A percentile compares a stretch with the other conserved stretches of the same genome.
Evolutionary conservation across 2,329 filamentous ascomycete genomes (phyloP).

Genomic region (Bisporella sp.): DNA sequence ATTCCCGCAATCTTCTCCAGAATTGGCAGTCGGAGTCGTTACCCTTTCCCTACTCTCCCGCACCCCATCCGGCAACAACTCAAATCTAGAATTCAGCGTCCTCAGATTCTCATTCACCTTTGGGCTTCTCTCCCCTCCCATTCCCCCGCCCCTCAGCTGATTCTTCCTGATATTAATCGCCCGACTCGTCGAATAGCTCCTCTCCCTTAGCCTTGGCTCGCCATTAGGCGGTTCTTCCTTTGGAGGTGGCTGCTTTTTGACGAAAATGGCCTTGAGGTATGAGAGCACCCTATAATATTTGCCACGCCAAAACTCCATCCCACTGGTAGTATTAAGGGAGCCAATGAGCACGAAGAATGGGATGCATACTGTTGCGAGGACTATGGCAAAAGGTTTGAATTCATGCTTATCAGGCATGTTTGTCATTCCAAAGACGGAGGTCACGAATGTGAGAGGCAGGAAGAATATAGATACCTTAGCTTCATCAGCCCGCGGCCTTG

Average conservation of each 20-base stretch:
- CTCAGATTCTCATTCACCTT: too few relatives aligned
- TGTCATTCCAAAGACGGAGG: conserved; percentile 50
- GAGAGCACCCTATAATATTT: conserved; percentile 6
- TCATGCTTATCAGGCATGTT: conserved; percentile 34
- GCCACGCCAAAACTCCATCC: conserved; percentile 22
- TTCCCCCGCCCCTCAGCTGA: not conserved
- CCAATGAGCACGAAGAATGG: conserved; percentile 42
- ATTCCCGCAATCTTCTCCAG: too few relatives aligned
- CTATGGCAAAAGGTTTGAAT: conserved; percentile 38
- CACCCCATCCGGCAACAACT: too few relatives aligned
- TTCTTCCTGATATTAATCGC: not conserved
- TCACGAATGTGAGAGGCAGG: conserved; percentile 54
- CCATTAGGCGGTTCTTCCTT: too few relatives aligned
- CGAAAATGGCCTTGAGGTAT: too few relatives aligned
- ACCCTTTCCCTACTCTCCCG: too few relatives aligned
- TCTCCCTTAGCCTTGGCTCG: not conserved
- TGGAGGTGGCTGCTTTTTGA: too few relatives aligned
- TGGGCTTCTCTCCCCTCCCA: too few relatives aligned
- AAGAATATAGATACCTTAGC: conserved; percentile 41
- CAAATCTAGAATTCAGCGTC: too few relatives aligned
- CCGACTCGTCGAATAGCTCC: not conserved
- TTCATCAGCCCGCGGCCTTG: not conserved
- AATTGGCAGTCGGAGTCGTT: too few relatives aligned
- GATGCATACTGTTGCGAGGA: conserved; percentile 33
- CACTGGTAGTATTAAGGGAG: conserved; percentile 34